These are phyloP conservation scores for Euphorbia peplus DNA, from an alignment of 345 rosid genomes.

Conservation along the genomic window DNA sequence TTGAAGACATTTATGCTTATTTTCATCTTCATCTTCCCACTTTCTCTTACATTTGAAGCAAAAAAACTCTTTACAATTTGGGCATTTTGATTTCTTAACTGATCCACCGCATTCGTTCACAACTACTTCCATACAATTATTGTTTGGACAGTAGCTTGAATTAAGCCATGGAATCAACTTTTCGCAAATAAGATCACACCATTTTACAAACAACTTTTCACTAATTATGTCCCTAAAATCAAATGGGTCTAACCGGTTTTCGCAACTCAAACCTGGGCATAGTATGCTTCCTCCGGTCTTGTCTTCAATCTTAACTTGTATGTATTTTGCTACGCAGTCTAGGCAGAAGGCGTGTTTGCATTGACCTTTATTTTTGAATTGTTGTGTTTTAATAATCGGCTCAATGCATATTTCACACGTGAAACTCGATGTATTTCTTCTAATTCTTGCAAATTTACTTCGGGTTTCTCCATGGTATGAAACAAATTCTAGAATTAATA, in stretches of 20 bases:
- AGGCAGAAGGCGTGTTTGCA: not conserved
- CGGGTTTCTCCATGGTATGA: too few relatives aligned
- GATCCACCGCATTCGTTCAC: not conserved
- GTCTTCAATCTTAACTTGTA: not conserved
- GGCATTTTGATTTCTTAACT: not conserved
- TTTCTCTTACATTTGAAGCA: not conserved
- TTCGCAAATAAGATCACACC: conserved; percentile 1
- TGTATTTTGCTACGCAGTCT: conserved; percentile 1
- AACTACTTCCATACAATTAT: not conserved
- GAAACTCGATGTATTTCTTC: not conserved
- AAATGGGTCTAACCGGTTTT: not conserved
- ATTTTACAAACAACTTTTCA: not conserved
- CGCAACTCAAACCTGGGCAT: not conserved
- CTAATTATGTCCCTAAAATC: not conserved
- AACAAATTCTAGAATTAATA: too few relatives aligned
- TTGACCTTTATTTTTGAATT: not conserved
- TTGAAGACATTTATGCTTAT: not conserved
- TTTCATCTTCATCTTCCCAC: not conserved
- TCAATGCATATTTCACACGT: conserved; percentile 4
- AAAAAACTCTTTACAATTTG: not conserved
- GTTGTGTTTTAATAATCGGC: not conserved
- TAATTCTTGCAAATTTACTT: too few relatives aligned
- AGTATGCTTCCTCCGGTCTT: not conserved
- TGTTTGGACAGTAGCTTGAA: not conserved
- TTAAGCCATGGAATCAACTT: not conserved